Evolutionary conservation across 2,329 filamentous ascomycete genomes (phyloP).

Genomic region (Exophiala aquamarina): DNA sequence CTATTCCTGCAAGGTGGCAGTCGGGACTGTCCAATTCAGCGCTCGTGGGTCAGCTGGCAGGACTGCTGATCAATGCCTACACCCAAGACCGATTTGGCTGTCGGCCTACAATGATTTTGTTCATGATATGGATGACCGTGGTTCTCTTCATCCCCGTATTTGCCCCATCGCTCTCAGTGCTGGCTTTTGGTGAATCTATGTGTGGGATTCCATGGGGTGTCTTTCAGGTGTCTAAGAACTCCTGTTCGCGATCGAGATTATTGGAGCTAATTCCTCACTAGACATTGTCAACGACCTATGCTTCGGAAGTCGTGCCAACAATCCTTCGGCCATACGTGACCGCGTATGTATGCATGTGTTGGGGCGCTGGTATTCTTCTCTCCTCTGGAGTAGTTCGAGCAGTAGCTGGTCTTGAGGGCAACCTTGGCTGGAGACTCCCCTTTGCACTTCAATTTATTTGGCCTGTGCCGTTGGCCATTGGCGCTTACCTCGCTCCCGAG

Average conservation of each 20-base stretch:
- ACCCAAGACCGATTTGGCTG: slow-evolving; percentile 39
- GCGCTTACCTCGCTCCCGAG: slow-evolving; percentile 33
- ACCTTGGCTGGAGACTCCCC: slow-evolving; percentile 31
- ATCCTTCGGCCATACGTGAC: slow-evolving; percentile 59
- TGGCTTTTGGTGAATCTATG: slow-evolving; percentile 49
- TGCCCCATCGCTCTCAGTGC: slow-evolving; percentile 43
- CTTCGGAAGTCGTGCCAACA: slow-evolving; percentile 64
- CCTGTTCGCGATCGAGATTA: neutral
- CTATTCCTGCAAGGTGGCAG: slow-evolving; percentile 33
- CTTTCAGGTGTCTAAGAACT: slow-evolving; percentile 27
- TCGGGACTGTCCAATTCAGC: slow-evolving; percentile 32
- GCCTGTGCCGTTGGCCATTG: slow-evolving; percentile 30
- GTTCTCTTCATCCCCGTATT: slow-evolving; percentile 55
- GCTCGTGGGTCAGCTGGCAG: slow-evolving; percentile 30
- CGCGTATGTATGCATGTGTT: slow-evolving; percentile 62
- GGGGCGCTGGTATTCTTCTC: slow-evolving; percentile 62
- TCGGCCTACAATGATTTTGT: slow-evolving; percentile 44
- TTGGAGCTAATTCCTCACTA: neutral
- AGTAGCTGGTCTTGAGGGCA: slow-evolving; percentile 15
- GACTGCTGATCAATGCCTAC: slow-evolving; percentile 34
- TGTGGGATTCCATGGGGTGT: slow-evolving; percentile 44
- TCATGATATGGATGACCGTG: slow-evolving; percentile 41
- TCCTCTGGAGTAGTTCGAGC: slow-evolving; percentile 31
- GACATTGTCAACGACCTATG: slow-evolving; percentile 58
- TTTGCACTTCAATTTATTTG: slow-evolving; percentile 30